Conservation (phyloP, 768 basidiomycete species). For the Pisolithus sp. region DNA sequence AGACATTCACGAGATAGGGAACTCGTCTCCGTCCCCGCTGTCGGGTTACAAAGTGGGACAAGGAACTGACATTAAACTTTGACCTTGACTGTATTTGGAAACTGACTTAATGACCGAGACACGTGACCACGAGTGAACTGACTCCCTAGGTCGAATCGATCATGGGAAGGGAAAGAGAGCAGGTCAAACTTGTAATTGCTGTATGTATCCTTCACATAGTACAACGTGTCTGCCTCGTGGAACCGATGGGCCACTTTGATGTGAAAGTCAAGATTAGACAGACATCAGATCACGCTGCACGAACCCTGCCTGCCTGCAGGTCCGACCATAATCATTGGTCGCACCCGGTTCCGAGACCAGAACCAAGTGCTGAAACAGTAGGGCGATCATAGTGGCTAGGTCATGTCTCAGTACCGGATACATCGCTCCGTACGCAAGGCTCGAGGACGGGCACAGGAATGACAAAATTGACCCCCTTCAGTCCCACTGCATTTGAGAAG, state of each 20-base stretch:
- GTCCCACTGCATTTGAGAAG: slow-evolving; percentile 36
- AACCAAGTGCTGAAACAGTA: slow-evolving; percentile 11
- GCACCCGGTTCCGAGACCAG: slow-evolving; percentile 28
- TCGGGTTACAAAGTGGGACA: not conserved
- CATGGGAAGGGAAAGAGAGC: slow-evolving; percentile 4
- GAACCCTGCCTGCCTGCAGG: slow-evolving; percentile 21
- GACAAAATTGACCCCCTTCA: slow-evolving; percentile 22
- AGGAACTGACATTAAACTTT: too few relatives aligned
- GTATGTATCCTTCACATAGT: slow-evolving; percentile 17
- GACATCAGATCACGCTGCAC: slow-evolving; percentile 20
- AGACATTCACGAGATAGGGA: slow-evolving; percentile 10
- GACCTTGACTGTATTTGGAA: not conserved
- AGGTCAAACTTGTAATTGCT: too few relatives aligned
- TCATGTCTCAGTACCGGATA: slow-evolving; percentile 15
- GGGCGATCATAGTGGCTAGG: slow-evolving; percentile 32
- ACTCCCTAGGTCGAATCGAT: slow-evolving; percentile 3
- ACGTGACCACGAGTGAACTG: slow-evolving; percentile 9
- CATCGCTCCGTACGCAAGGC: slow-evolving; percentile 17
- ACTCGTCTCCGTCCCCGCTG: not conserved
- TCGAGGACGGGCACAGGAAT: slow-evolving; percentile 14
- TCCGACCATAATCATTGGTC: slow-evolving; percentile 15
- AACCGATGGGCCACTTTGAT: slow-evolving; percentile 14
- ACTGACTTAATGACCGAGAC: too few relatives aligned
- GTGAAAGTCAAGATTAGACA: slow-evolving; percentile 9
- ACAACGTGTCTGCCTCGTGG: slow-evolving; percentile 31